These are phyloP conservation scores for Pelomyxa schiedti DNA, from an alignment of 78 protist genomes.

Conservation along the genomic window DNA sequence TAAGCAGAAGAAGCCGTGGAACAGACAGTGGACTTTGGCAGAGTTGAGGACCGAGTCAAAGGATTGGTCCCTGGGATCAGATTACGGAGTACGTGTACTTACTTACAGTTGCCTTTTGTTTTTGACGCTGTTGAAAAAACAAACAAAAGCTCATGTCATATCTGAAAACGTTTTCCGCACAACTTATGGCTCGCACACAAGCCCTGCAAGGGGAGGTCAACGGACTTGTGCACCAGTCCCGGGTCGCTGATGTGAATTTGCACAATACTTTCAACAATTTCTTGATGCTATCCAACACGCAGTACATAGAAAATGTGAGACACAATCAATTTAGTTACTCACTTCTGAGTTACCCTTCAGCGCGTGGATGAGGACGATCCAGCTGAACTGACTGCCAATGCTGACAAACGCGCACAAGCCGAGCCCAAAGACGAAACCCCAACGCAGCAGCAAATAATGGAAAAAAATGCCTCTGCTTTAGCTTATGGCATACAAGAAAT, in stretches of 20 bases:
- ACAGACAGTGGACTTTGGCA: constrained; percentile 30
- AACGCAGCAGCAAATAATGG: too few relatives aligned
- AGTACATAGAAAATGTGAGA: constrained; percentile 63
- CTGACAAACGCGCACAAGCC: too few relatives aligned
- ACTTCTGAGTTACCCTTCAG: too few relatives aligned
- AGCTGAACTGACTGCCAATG: too few relatives aligned
- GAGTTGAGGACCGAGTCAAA: constrained; percentile 34
- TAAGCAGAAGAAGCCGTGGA: too few relatives aligned
- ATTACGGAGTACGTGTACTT: constrained; percentile 11
- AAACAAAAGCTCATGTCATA: constrained; percentile 11
- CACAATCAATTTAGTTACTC: too few relatives aligned
- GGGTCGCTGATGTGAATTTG: constrained; percentile 21
- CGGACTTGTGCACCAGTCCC: constrained; percentile 25
- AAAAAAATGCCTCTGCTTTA: too few relatives aligned
- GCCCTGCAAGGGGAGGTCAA: constrained; percentile 48
- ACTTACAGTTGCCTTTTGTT: too few relatives aligned
- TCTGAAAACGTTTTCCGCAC: constrained; percentile 42
- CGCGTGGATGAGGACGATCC: too few relatives aligned
- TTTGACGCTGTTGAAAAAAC: background rate
- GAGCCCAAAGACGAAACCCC: too few relatives aligned
- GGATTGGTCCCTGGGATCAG: constrained; percentile 44
- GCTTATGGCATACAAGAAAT: too few relatives aligned
- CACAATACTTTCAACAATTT: constrained; percentile 66
- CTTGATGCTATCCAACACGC: constrained; percentile 58
- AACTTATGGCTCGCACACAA: constrained; percentile 29